These are phyloP conservation scores for Monosporozyma unispora DNA, from an alignment of 805 yeast genomes.

Conservation along the genomic window DNA sequence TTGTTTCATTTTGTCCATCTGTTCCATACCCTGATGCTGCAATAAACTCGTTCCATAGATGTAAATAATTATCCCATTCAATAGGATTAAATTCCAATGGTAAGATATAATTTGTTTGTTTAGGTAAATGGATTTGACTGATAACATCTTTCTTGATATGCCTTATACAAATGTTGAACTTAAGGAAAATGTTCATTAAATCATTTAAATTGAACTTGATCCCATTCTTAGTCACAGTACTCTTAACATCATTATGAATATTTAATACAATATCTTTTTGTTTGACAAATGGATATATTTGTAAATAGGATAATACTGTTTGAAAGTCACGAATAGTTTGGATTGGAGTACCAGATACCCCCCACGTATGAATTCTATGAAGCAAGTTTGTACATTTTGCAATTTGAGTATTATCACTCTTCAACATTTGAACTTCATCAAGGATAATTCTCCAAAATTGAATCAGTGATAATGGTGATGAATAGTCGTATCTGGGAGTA, in stretches of 20 bases:
- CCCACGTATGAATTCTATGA: constrained; percentile 90
- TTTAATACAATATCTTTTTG: constrained; percentile 12
- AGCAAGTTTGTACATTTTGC: constrained; percentile 72
- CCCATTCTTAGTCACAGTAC: constrained; percentile 9
- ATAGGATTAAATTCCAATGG: constrained; percentile 70
- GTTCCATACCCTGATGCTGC: constrained; percentile 43
- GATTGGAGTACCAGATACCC: constrained; percentile 92
- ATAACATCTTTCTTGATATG: constrained; percentile 82
- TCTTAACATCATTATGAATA: constrained; percentile 18
- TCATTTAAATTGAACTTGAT: constrained; percentile 30
- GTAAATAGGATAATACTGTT: constrained; percentile 60
- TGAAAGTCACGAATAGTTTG: constrained; percentile 58
- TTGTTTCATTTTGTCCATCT: constrained; percentile 42
- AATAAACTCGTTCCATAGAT: constrained; percentile 51
- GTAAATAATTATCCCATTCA: constrained; percentile 76
- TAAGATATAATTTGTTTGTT: constrained; percentile 61
- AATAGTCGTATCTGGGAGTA: constrained; percentile 40
- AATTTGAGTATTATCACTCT: constrained; percentile 57
- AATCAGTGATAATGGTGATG: constrained; percentile 71
- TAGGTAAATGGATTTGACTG: constrained; percentile 68
- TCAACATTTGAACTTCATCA: constrained; percentile 94
- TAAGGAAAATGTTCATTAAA: constrained; percentile 44
- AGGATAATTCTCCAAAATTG: constrained; percentile 86
- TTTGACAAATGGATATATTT: constrained; percentile 55
- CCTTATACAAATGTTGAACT: constrained; percentile 45